phyloP scores from a whole-genome alignment of 2,329 filamentous ascomycete genomes.

The Paracoccidioides lutzii region DNA sequence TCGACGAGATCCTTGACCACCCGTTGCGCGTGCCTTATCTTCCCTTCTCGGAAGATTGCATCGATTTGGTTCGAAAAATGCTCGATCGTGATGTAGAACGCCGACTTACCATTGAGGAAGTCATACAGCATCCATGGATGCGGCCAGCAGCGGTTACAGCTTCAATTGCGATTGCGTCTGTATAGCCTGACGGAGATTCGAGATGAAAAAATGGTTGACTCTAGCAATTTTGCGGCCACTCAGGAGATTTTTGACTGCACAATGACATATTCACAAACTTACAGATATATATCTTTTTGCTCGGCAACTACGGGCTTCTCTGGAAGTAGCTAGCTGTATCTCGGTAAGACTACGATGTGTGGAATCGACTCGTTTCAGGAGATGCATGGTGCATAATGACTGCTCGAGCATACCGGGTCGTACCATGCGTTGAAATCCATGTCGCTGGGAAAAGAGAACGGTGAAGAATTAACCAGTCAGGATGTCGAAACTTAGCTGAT shows the following conservation, averaged over 20 bases:
- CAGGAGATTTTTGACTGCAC: too few relatives aligned
- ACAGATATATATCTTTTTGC: too few relatives aligned
- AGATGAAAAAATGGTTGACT: too few relatives aligned
- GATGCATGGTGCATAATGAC: not conserved
- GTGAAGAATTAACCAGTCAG: too few relatives aligned
- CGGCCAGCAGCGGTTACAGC: not conserved
- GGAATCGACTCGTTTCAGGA: not conserved
- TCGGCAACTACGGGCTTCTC: not conserved
- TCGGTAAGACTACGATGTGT: not conserved
- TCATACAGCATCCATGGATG: constrained; percentile 78
- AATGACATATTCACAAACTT: too few relatives aligned
- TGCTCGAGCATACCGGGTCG: too few relatives aligned
- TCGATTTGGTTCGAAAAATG: constrained; percentile 84
- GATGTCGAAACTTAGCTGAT: too few relatives aligned
- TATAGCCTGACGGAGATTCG: too few relatives aligned
- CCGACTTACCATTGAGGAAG: constrained; percentile 73
- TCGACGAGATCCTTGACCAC: constrained; percentile 98
- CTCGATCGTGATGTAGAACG: constrained; percentile 76
- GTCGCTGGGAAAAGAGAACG: too few relatives aligned
- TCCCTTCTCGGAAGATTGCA: constrained; percentile 63
- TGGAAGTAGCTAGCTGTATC: not conserved
- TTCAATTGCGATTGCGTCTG: too few relatives aligned
- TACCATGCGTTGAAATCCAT: not conserved
- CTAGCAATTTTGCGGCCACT: too few relatives aligned
- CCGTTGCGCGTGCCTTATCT: constrained; percentile 73